A percentile compares a stretch with the other conserved stretches of the same genome.
Evolutionary conservation across 2,329 filamentous ascomycete species (phyloP).

Genomic region (Talaromyces piceae): DNA sequence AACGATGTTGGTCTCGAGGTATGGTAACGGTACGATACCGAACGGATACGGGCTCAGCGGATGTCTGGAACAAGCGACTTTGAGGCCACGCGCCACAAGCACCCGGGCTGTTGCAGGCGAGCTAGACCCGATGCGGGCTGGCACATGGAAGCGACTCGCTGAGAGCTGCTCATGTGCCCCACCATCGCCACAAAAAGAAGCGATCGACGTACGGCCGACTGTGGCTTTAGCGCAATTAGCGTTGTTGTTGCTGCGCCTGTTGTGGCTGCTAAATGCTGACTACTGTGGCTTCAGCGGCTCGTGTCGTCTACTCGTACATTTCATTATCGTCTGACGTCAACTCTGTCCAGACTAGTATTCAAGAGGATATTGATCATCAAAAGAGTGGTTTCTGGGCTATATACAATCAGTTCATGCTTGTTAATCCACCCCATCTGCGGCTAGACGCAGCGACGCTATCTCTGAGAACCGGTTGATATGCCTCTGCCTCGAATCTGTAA

Average conservation of each 20-base stretch:
- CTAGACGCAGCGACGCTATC: no score
- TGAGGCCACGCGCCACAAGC: background rate
- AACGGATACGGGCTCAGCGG: background rate
- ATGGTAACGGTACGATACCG: constrained; percentile 7
- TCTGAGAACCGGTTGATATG: background rate
- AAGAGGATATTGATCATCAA: no score
- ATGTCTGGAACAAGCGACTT: background rate
- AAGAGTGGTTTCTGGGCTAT: no score
- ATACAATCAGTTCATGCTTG: no score
- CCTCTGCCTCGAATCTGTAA: background rate
- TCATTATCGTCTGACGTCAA: no score
- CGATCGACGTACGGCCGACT: background rate
- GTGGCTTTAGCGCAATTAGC: background rate
- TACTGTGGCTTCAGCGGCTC: no score
- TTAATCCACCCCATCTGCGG: no score
- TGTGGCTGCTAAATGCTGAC: background rate
- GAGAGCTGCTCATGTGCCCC: background rate
- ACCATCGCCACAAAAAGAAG: background rate
- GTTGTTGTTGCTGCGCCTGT: background rate
- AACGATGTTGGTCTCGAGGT: background rate
- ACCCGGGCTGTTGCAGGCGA: background rate
- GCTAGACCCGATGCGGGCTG: background rate
- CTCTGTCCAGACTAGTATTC: no score
- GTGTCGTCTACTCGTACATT: no score
- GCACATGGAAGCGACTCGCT: background rate